phyloP scores from a whole-genome alignment of 306 rosid genomes.

The Rosa lucieae region DNA sequence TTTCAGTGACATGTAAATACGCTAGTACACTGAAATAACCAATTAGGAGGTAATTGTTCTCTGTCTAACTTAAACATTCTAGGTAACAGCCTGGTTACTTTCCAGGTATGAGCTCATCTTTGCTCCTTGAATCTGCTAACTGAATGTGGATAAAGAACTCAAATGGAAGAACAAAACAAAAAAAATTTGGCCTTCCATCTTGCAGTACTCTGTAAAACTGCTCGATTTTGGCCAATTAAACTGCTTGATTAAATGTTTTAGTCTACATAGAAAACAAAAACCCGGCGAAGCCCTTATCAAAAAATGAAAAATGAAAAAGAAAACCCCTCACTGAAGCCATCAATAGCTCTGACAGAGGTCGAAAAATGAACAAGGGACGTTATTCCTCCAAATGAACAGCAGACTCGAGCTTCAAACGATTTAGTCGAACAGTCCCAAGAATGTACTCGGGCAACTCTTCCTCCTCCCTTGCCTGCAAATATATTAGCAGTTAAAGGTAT shows the following conservation, averaged over 20 bases:
- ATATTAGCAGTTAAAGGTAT: background rate
- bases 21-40: no score
- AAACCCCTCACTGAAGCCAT: background rate
- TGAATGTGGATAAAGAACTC: background rate
- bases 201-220: background rate
- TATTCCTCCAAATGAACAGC: conserved; percentile 52
- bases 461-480: conserved; percentile 74
- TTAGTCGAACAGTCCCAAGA: conserved; percentile 87
- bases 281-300: background rate
- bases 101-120: background rate
- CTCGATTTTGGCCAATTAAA: background rate
- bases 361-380: conserved; percentile 21
- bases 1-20: no score
- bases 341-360: background rate
- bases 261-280: conserved; percentile 1
- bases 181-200: background rate
- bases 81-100: no score
- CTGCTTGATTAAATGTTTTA: background rate
- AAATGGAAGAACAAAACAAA: background rate
- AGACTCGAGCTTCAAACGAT: conserved; percentile 62
- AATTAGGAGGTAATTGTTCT: no score
- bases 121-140: background rate
- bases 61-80: background rate
- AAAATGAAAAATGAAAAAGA: background rate
- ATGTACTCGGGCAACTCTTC: conserved; percentile 78